Percentiles rank a stretch among this genome's conserved stretches.
Conservation (phyloP, 1,284 basidiomycete species). For the Trichosporon inkin region DNA sequence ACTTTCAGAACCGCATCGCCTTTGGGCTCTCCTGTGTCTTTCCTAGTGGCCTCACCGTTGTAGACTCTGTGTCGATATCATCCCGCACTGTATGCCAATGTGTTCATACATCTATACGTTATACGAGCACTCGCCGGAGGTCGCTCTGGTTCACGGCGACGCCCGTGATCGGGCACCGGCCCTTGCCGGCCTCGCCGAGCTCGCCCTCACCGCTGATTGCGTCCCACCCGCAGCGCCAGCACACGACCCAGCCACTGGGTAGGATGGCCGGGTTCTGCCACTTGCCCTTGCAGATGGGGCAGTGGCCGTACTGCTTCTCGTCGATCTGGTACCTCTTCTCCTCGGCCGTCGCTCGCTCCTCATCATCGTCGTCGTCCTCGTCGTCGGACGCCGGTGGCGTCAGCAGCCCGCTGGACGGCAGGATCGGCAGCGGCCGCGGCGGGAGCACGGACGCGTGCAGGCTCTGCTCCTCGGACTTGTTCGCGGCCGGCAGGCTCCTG, state of each 20-base stretch:
- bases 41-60: background rate
- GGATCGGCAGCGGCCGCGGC: slow-evolving; percentile 60
- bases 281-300: slow-evolving; percentile 70
- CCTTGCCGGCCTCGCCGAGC: slow-evolving; percentile 40
- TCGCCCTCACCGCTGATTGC: slow-evolving; percentile 63
- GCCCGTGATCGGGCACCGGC: slow-evolving; percentile 82
- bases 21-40: background rate
- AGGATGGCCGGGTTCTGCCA: slow-evolving; percentile 86
- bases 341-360: slow-evolving; percentile 50
- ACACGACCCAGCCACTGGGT: slow-evolving; percentile 91
- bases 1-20: background rate
- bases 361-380: slow-evolving; percentile 59
- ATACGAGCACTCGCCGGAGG: slow-evolving; percentile 77
- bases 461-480: slow-evolving; percentile 55
- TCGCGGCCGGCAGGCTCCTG: slow-evolving; percentile 65
- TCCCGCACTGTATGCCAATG: slow-evolving; percentile 2
- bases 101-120: slow-evolving; percentile 12
- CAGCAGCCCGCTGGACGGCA: slow-evolving; percentile 34
- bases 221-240: slow-evolving; percentile 86
- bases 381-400: slow-evolving; percentile 27
- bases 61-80: background rate
- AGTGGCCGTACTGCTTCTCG: slow-evolving; percentile 65
- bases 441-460: slow-evolving; percentile 66
- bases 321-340: slow-evolving; percentile 21
- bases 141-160: slow-evolving; percentile 70